Evolutionary conservation across 345 rosid genomes (phyloP), one percentile per base, ranked within the genome.

Genomic region (Brassica incana): DNA sequence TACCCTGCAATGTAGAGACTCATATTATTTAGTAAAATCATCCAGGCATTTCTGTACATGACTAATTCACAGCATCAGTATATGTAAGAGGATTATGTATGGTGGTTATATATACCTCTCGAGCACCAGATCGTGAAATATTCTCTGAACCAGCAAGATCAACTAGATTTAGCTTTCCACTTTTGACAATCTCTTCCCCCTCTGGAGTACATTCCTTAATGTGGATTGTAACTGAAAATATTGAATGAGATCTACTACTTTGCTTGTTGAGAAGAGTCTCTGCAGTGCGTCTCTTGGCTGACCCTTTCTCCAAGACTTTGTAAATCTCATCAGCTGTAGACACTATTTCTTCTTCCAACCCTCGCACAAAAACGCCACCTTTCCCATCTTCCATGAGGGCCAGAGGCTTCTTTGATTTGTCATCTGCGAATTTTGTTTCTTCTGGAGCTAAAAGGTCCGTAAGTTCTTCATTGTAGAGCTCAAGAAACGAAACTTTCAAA

Each of bases 371-470:
- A 74, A 95, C 98, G 65, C 97, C 99, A 33, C 99, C 99, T 81
- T 90, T 95, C 65, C 99, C 99, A 87, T 93, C 99, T 86, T 95
- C 99, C 99, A 93, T 93, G 60, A 95, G 98, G 74, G 98, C 98
- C 64, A 95, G 82, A 48, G 99, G 95, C 78, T 91, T 95, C 89
- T 95, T 93, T 27, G 97, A 85, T 83, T 91, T 95, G 73, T 95
- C 99, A 78, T 95, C 99, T 0, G 84, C 11, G 72, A 93, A 93
- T 74, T 93, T 95, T 70, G 88, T 86, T 85, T 93, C 98, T 70
- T 95, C 99, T 0, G 67, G 86, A 65, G 99, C 98, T 89, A 95
- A 87, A 84, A 95, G 98, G 83, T 95, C 99, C 1, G 98, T 84
- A 48, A 95, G 85, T 84, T 95, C 99, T 80, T 93, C 98, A 81